Percentiles rank a stretch among this genome's conserved stretches.
These are phyloP conservation scores for Nakazawaea siamensis DNA, from an alignment of 805 yeast species.

Conservation along the genomic window DNA sequence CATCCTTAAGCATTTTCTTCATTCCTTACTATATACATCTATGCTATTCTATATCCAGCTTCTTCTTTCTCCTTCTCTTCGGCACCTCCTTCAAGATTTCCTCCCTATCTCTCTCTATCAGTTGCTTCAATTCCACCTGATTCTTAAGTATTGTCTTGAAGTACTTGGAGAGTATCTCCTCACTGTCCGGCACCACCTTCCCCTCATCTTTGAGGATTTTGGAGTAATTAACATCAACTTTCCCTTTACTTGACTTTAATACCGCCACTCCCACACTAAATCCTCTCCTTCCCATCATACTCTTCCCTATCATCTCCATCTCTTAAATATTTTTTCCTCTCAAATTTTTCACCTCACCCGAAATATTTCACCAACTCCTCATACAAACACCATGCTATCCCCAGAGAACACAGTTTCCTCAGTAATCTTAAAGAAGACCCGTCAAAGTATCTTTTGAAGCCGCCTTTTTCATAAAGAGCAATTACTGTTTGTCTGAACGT, in stretches of 20 bases:
- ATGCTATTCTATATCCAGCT: too few species aligned
- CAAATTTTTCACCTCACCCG: conserved; percentile 5
- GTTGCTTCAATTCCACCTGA: not conserved
- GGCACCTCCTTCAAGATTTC: not conserved
- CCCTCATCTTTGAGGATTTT: not conserved
- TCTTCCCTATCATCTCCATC: not conserved
- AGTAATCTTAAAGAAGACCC: conserved; percentile 77
- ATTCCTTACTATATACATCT: too few species aligned
- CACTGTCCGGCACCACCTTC: not conserved
- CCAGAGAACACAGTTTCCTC: conserved; percentile 86
- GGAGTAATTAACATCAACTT: not conserved
- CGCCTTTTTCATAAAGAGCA: conserved; percentile 36
- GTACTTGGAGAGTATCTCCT: not conserved
- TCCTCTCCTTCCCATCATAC: not conserved
- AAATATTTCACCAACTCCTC: conserved; percentile 64
- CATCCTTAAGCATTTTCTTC: too few species aligned
- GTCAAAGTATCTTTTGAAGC: conserved; percentile 54
- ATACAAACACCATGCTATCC: conserved; percentile 95
- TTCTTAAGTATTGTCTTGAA: not conserved
- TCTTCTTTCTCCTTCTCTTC: not conserved
- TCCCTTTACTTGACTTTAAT: too few species aligned
- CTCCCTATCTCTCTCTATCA: not conserved
- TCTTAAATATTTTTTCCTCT: not conserved
- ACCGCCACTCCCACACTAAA: not conserved
- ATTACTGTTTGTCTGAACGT: conserved; percentile 31